A percentile compares a stretch with the other conserved stretches of the same genome.
Evolutionary conservation across 2,329 filamentous ascomycete genomes (phyloP).

Genomic region (Bimuria novae-zelandiae): DNA sequence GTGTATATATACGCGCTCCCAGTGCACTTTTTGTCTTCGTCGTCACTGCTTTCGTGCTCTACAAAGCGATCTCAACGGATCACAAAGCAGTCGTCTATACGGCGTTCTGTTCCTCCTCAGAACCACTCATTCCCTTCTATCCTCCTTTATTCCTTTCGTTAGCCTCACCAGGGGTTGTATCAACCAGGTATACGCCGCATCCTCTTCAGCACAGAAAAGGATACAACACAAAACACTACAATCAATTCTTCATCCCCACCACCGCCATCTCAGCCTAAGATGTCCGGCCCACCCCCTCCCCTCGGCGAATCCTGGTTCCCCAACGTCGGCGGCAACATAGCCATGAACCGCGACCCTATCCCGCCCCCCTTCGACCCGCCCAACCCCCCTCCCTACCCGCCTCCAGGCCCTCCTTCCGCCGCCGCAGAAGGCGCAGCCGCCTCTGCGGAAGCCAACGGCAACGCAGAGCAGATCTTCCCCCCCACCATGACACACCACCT

Average conservation of each 20-base stretch:
- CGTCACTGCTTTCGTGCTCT: not conserved
- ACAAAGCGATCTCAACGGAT: too few species aligned
- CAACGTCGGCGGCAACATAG: conserved; percentile 41
- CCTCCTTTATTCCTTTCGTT: not conserved
- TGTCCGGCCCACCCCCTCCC: conserved; percentile 35
- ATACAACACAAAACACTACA: too few species aligned
- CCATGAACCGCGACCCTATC: conserved; percentile 39
- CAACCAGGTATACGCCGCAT: not conserved
- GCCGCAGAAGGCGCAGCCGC: not conserved
- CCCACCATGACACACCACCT: conserved; percentile 16
- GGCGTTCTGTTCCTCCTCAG: not conserved
- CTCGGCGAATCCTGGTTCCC: conserved; percentile 32
- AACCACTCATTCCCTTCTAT: not conserved
- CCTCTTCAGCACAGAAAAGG: not conserved
- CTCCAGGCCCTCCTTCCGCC: not conserved
- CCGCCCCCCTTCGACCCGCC: conserved; percentile 28
- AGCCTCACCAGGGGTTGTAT: not conserved
- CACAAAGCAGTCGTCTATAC: not conserved
- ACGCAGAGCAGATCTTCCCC: conserved; percentile 1
- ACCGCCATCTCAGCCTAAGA: conserved; percentile 7
- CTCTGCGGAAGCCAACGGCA: conserved; percentile 7
- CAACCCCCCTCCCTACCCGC: conserved; percentile 16
- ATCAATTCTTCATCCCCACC: not conserved
- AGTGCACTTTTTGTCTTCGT: not conserved
- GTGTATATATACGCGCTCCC: not conserved